Percentiles rank a stretch among this genome's conserved stretches.
Conservation (phyloP, 2,329 filamentous ascomycete species). For the Hypoxylon sp. region DNA sequence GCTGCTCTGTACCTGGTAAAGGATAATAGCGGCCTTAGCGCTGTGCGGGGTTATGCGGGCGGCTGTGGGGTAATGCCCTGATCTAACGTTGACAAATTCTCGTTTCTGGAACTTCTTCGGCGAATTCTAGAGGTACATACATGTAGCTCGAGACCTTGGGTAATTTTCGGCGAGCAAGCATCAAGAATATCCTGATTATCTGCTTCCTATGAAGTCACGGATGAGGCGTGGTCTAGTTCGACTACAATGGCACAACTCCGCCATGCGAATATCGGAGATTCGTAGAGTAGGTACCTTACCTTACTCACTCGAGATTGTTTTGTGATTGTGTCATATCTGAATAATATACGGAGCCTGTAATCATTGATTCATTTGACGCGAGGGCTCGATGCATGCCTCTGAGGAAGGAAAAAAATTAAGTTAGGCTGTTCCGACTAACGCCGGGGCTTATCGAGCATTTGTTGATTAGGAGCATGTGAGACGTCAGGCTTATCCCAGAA, state of each 20-base stretch:
- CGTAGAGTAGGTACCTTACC: background rate
- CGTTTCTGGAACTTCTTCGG: background rate
- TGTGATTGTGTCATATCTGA: background rate
- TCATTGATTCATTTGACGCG: background rate
- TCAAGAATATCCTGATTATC: background rate
- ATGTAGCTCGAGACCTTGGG: background rate
- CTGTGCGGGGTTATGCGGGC: constrained; percentile 18
- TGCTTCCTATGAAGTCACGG: background rate
- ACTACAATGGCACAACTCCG: background rate
- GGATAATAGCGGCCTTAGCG: background rate
- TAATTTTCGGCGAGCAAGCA: background rate
- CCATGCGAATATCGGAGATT: no score
- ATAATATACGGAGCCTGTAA: background rate
- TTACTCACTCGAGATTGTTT: background rate
- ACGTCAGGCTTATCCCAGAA: no score
- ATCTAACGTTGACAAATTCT: background rate
- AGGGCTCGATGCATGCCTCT: background rate
- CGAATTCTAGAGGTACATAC: background rate
- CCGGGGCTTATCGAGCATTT: no score
- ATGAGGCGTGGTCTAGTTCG: background rate
- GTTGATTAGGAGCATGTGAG: no score
- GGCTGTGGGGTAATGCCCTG: background rate
- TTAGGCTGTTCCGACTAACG: no score
- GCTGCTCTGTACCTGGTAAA: constrained; percentile 2
- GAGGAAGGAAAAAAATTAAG: no score